Evolutionary conservation across 345 rosid species (phyloP).

Genomic region (Dipteronia sinensis): DNA sequence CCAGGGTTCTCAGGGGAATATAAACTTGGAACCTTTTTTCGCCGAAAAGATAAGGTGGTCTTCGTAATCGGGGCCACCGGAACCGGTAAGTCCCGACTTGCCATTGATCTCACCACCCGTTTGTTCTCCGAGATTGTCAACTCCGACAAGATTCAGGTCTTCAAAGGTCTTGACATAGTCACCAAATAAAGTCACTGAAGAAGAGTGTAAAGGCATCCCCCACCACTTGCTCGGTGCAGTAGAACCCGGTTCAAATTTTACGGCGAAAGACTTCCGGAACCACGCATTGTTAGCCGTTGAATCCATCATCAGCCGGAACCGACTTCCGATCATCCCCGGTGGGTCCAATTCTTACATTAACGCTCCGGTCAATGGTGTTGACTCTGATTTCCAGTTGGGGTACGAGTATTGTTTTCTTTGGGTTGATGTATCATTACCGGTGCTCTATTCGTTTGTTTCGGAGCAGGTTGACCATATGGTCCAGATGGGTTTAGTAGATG

Average conservation of each 20-base stretch:
- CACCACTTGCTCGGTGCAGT: slow-evolving; percentile 75
- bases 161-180: slow-evolving; percentile 62
- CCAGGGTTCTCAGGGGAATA: slow-evolving; percentile 25
- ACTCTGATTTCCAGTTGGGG: slow-evolving; percentile 56
- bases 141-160: slow-evolving; percentile 89
- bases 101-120: slow-evolving; percentile 77
- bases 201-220: slow-evolving; percentile 70
- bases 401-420: slow-evolving; percentile 77
- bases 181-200: slow-evolving; percentile 83
- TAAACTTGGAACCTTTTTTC: slow-evolving; percentile 47
- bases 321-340: slow-evolving; percentile 78
- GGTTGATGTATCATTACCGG: slow-evolving; percentile 71
- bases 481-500: slow-evolving; percentile 62
- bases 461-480: slow-evolving; percentile 83
- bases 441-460: slow-evolving; percentile 64
- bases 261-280: slow-evolving; percentile 52
- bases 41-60: slow-evolving; percentile 69
- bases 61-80: slow-evolving; percentile 92
- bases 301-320: slow-evolving; percentile 42
- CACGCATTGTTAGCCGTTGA: slow-evolving; percentile 46
- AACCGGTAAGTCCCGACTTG: slow-evolving; percentile 80
- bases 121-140: slow-evolving; percentile 74
- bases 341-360: slow-evolving; percentile 87
- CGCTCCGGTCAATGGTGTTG: slow-evolving; percentile 52
- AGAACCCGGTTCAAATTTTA: slow-evolving; percentile 56